These are phyloP conservation scores for Agrocybe chaxingu DNA, from an alignment of 768 basidiomycete genomes.

Conservation along the genomic window DNA sequence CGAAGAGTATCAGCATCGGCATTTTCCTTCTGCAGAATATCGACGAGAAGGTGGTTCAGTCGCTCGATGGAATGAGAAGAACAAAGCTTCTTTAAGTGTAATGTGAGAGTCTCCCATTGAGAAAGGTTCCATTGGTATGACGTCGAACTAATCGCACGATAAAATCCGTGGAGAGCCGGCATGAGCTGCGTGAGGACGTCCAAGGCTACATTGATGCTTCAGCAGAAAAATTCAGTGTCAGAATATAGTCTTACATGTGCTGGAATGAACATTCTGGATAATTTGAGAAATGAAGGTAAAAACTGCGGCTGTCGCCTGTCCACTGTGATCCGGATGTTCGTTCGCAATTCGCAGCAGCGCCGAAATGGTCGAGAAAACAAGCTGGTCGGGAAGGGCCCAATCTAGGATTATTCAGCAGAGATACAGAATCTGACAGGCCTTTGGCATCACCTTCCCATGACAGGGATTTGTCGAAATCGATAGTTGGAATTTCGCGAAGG, in stretches of 20 bases:
- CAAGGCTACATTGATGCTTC: conserved; percentile 43
- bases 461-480: conserved; percentile 74
- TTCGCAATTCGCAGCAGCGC: conserved; percentile 69
- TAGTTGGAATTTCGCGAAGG: conserved; percentile 67
- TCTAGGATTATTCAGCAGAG: conserved; percentile 39
- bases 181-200: conserved; percentile 71
- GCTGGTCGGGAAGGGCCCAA: conserved; percentile 84
- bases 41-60: conserved; percentile 66
- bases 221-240: neutral
- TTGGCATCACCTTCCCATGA: conserved; percentile 70
- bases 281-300: conserved; percentile 55
- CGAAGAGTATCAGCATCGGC: conserved; percentile 45
- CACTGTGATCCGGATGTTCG: conserved; percentile 45
- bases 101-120: conserved; percentile 61
- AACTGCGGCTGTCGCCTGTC: conserved; percentile 55
- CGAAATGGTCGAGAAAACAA: conserved; percentile 75
- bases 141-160: conserved; percentile 80
- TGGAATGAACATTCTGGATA: conserved; percentile 51
- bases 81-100: conserved; percentile 57
- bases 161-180: conserved; percentile 83
- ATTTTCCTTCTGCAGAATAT: conserved; percentile 56
- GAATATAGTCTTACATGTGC: conserved; percentile 44
- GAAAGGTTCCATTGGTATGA: conserved; percentile 67
- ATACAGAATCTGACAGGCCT: neutral
- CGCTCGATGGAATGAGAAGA: conserved; percentile 65